Evolutionary conservation across 1,139 yeast genomes (phyloP).

Genomic region (Saccharomycopsis hybrid): DNA sequence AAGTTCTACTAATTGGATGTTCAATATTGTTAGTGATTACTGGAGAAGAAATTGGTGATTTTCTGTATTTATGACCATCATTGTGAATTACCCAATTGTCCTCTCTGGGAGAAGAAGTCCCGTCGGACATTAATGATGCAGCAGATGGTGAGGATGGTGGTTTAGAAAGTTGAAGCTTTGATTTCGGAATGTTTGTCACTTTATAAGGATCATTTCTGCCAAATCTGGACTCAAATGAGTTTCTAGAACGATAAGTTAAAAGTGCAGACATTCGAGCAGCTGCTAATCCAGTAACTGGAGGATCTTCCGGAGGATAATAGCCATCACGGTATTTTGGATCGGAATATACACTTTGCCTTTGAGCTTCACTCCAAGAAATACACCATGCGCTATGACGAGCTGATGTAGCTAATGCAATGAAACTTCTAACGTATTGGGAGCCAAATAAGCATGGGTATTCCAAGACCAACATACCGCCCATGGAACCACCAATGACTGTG

Average conservation of each 20-base stretch:
- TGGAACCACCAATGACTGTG: slow-evolving; percentile 89
- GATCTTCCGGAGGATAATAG: slow-evolving; percentile 66
- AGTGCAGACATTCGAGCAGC: slow-evolving; percentile 98
- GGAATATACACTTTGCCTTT: slow-evolving; percentile 88
- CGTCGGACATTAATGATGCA: slow-evolving; percentile 27
- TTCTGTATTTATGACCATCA: slow-evolving; percentile 44
- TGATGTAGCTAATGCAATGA: slow-evolving; percentile 86
- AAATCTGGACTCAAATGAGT: slow-evolving; percentile 84
- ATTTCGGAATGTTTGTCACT: slow-evolving; percentile 22
- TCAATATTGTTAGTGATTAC: background rate
- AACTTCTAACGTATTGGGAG: slow-evolving; percentile 57
- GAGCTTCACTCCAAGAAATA: slow-evolving; percentile 98
- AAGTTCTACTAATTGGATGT: slow-evolving; percentile 10
- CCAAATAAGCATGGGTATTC: slow-evolving; percentile 74
- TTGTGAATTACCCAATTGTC: slow-evolving; percentile 59
- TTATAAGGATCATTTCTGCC: slow-evolving; percentile 69
- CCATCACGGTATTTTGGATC: slow-evolving; percentile 93
- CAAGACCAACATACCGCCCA: slow-evolving; percentile 98
- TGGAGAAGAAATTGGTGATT: slow-evolving; percentile 11
- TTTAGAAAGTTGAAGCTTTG: slow-evolving; percentile 28
- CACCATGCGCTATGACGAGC: slow-evolving; percentile 98
- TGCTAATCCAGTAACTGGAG: slow-evolving; percentile 80
- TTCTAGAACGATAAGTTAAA: slow-evolving; percentile 84
- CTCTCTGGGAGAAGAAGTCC: slow-evolving; percentile 34
- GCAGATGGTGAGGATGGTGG: background rate